Evolutionary conservation across 495 filamentous ascomycete species (phyloP).

Genomic region (Beverwykella pulmonaria): DNA sequence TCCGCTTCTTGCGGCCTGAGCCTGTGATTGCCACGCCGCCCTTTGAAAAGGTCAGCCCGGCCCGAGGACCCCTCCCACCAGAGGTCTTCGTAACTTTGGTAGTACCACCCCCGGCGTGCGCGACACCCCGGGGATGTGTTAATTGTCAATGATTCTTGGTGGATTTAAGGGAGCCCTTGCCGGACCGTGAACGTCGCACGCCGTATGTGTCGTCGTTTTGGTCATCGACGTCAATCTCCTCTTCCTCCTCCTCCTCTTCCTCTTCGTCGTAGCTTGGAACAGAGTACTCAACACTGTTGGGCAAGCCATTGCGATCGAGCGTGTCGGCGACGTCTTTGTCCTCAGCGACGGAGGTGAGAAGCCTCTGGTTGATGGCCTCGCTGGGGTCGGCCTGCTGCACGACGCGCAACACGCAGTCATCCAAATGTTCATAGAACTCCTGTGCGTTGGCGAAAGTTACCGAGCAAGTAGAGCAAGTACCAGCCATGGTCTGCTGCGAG

Average conservation of each 20-base stretch:
- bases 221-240: slow-evolving; percentile 66
- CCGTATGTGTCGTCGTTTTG: slow-evolving; percentile 63
- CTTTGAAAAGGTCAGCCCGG: slow-evolving; percentile 52
- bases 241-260: slow-evolving; percentile 62
- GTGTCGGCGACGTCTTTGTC: slow-evolving; percentile 83
- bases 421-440: slow-evolving; percentile 98
- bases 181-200: slow-evolving; percentile 51
- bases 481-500: slow-evolving; percentile 52
- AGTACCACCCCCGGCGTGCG: slow-evolving; percentile 53
- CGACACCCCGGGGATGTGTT: slow-evolving; percentile 59
- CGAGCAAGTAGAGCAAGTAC: slow-evolving; percentile 95
- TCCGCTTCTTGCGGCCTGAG: slow-evolving; percentile 80
- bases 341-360: slow-evolving; percentile 77
- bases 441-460: slow-evolving; percentile 90
- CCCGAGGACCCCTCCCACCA: slow-evolving; percentile 46
- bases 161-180: slow-evolving; percentile 53
- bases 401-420: slow-evolving; percentile 96
- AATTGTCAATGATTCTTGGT: slow-evolving; percentile 60
- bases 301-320: slow-evolving; percentile 76
- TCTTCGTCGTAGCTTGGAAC: slow-evolving; percentile 56
- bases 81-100: slow-evolving; percentile 49
- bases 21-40: slow-evolving; percentile 57
- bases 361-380: slow-evolving; percentile 90
- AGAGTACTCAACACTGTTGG: slow-evolving; percentile 59
- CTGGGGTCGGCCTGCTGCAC: slow-evolving; percentile 97